Evolutionary conservation across 805 yeast genomes (phyloP).

Genomic region (Scheffersomyces ergatensis): DNA sequence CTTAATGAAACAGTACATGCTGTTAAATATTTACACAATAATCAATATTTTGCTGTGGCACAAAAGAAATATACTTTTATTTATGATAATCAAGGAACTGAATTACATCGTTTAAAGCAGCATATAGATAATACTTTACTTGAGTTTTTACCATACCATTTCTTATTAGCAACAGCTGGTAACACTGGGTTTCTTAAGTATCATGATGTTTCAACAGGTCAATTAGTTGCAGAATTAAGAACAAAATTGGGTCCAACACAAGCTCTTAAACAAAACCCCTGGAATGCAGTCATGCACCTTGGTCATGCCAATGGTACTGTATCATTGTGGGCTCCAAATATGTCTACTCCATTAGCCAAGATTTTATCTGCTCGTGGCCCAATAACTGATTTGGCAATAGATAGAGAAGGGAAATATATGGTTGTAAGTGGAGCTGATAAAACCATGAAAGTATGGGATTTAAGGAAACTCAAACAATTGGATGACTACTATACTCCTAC

Average conservation of each 20-base stretch:
- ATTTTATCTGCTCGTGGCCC: slow-evolving; percentile 84
- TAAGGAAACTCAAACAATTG: slow-evolving; percentile 74
- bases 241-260: slow-evolving; percentile 90
- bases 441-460: slow-evolving; percentile 87
- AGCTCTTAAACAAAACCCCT: slow-evolving; percentile 86
- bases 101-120: slow-evolving; percentile 85
- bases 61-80: slow-evolving; percentile 93
- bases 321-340: slow-evolving; percentile 88
- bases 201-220: slow-evolving; percentile 95
- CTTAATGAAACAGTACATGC: slow-evolving; percentile 88
- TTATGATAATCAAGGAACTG: slow-evolving; percentile 88
- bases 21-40: slow-evolving; percentile 86
- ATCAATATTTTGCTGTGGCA: slow-evolving; percentile 93
- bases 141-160: slow-evolving; percentile 92
- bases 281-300: slow-evolving; percentile 91
- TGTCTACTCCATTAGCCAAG: slow-evolving; percentile 82
- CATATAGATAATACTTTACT: slow-evolving; percentile 82
- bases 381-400: slow-evolving; percentile 77
- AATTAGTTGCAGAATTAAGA: slow-evolving; percentile 74
- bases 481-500: slow-evolving; percentile 76
- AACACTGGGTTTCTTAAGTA: slow-evolving; percentile 84
- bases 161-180: slow-evolving; percentile 82
- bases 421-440: slow-evolving; percentile 88
- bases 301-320: slow-evolving; percentile 95
- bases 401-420: slow-evolving; percentile 92